Evolutionary conservation across 2,329 filamentous ascomycete genomes (phyloP).

Genomic region (Fusarium subglutinans): DNA sequence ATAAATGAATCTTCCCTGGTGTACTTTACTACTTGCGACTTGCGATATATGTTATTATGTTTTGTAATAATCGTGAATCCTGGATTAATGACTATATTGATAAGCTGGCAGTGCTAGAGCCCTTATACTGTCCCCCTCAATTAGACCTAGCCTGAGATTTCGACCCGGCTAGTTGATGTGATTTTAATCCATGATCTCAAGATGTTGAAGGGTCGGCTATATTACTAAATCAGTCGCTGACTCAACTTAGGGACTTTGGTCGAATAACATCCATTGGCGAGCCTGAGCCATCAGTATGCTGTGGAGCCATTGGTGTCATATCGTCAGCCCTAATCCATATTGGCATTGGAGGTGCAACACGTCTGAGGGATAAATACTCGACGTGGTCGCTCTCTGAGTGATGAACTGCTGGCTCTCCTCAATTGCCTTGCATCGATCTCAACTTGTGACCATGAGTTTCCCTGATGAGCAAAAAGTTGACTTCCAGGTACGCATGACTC

Average conservation of each 20-base stretch:
- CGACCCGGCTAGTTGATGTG: neutral
- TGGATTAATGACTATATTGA: fast-evolving
- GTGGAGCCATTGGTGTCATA: neutral
- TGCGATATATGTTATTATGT: fast-evolving
- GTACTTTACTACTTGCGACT: neutral
- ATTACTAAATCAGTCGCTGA: neutral
- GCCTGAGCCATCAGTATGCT: neutral
- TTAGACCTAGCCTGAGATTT: too few relatives aligned
- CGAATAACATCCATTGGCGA: neutral
- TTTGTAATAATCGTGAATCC: fast-evolving
- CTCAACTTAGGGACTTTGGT: too few relatives aligned
- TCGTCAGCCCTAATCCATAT: neutral
- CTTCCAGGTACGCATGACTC: neutral
- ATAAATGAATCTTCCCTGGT: neutral
- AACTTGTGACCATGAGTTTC: neutral
- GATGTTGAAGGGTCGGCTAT: too few relatives aligned
- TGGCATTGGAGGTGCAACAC: neutral
- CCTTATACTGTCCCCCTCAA: too few relatives aligned
- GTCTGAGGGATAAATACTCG: neutral
- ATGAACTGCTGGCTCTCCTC: fast-evolving
- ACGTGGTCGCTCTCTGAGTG: fast-evolving
- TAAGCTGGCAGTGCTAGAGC: fast-evolving
- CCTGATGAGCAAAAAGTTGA: neutral
- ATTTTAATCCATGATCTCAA: fast-evolving
- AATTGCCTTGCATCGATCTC: fast-evolving